Conservation (phyloP, 495 filamentous ascomycete genomes). For the Trichoderma asperelloides region DNA sequence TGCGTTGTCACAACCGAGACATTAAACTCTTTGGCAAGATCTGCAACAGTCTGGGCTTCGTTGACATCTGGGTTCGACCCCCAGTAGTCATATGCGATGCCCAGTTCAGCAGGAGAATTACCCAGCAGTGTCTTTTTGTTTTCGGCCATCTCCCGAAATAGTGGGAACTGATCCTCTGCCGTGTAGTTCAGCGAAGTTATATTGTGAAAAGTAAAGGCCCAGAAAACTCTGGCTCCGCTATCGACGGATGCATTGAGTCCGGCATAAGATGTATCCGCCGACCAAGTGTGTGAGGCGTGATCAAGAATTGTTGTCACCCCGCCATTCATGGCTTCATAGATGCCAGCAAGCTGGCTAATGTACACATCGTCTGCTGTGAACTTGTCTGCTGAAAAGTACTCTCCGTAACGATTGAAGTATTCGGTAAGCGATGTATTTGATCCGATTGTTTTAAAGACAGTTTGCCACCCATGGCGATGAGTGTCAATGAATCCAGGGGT, state of each 20-base stretch:
- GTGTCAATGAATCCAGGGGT: constrained; percentile 46
- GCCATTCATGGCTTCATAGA: constrained; percentile 30
- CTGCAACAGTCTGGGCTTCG: constrained; percentile 21
- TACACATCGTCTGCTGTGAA: constrained; percentile 28
- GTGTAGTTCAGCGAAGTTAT: constrained; percentile 14
- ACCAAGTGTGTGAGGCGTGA: constrained; percentile 26
- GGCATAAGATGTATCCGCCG: constrained; percentile 19
- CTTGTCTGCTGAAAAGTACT: constrained; percentile 13
- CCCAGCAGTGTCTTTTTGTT: constrained; percentile 9
- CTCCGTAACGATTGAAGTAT: constrained; percentile 21
- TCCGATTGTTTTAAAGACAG: constrained; percentile 29
- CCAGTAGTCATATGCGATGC: constrained; percentile 32
- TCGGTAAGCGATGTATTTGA: constrained; percentile 26
- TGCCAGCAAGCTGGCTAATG: constrained; percentile 31
- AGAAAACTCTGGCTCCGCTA: constrained; percentile 36
- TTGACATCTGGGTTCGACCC: constrained; percentile 15
- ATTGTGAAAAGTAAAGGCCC: constrained; percentile 23
- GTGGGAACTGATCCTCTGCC: constrained; percentile 20
- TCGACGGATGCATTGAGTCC: constrained; percentile 30
- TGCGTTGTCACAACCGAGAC: constrained; percentile 29
- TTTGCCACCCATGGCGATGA: constrained; percentile 46
- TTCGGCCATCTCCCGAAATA: constrained; percentile 21
- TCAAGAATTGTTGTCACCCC: constrained; percentile 29
- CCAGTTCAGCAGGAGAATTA: constrained; percentile 19
- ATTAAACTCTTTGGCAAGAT: constrained; percentile 19